These are phyloP conservation scores for Fistulifera solaris DNA, from an alignment of 108 stramenopile species.

Conservation along the genomic window DNA sequence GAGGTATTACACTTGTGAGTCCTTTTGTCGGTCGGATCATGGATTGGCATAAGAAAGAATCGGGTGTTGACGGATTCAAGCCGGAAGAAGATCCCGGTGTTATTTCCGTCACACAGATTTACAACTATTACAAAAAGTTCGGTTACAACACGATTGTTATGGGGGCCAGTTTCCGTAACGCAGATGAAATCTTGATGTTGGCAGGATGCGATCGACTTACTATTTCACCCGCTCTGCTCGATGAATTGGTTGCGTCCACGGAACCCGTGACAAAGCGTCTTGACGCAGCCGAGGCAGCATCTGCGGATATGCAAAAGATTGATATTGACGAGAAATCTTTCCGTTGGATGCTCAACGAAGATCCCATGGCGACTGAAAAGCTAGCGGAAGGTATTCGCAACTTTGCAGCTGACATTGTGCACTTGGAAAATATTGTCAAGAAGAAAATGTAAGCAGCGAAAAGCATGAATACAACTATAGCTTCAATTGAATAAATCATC, in stretches of 20 bases:
- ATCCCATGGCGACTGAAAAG: conserved; percentile 98
- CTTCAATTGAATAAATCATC: too few species aligned
- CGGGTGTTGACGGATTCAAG: conserved; percentile 60
- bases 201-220: conserved; percentile 87
- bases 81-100: conserved; percentile 94
- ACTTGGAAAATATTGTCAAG: conserved; percentile 88
- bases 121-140: conserved; percentile 98
- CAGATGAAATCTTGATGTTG: conserved; percentile 76
- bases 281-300: conserved; percentile 44
- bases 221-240: conserved; percentile 71
- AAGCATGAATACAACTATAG: too few species aligned
- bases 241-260: conserved; percentile 44
- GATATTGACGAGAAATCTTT: conserved; percentile 82
- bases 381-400: conserved; percentile 95
- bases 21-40: conserved; percentile 99
- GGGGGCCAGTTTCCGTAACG: conserved; percentile 95
- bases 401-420: conserved; percentile 89
- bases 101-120: conserved; percentile 85
- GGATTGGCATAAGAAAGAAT: conserved; percentile 94
- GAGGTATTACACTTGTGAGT: conserved; percentile 91
- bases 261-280: conserved; percentile 42
- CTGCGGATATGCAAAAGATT: conserved; percentile 68
- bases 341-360: conserved; percentile 95
- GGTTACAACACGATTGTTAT: conserved; percentile 97
- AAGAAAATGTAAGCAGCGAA: conserved; percentile 43